A percentile compares a stretch with the other conserved stretches of the same genome.
Evolutionary conservation across 2,329 filamentous ascomycete genomes (phyloP).

Genomic region (Fusarium odoratissimum): DNA sequence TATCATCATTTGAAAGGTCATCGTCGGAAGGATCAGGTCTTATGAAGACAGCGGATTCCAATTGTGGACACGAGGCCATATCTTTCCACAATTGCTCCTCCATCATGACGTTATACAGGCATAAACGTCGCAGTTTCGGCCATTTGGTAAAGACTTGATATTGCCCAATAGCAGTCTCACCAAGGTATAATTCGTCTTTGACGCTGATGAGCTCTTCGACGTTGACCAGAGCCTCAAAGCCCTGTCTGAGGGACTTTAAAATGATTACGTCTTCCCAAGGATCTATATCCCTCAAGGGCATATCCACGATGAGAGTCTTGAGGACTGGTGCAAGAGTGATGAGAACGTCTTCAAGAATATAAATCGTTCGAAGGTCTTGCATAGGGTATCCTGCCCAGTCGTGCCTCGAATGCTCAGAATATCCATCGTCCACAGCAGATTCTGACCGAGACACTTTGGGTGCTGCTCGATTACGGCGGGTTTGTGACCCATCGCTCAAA

Average conservation of each 20-base stretch:
- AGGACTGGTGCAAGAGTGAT: conserved; percentile 21
- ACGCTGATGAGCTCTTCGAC: conserved; percentile 42
- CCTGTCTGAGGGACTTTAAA: neutral
- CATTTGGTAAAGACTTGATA: conserved; percentile 27
- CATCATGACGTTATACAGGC: conserved; percentile 16
- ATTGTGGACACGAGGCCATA: neutral
- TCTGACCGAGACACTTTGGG: neutral
- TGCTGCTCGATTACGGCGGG: too few relatives aligned
- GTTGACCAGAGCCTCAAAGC: conserved; percentile 34
- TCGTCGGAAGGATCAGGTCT: neutral
- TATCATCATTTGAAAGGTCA: too few relatives aligned
- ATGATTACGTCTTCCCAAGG: neutral
- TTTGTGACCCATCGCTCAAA: neutral
- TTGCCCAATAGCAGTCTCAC: too few relatives aligned
- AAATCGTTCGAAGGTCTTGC: neutral
- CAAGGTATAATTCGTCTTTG: conserved; percentile 29
- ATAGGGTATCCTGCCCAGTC: neutral
- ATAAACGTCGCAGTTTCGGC: conserved; percentile 37
- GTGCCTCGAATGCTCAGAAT: neutral
- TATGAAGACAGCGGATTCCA: conserved; percentile 22
- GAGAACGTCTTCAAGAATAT: conserved; percentile 7
- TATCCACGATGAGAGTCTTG: conserved; percentile 32
- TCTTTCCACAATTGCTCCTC: neutral
- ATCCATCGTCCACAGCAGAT: neutral
- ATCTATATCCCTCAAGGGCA: conserved; percentile 28